Evolutionary conservation across 1,284 basidiomycete species (phyloP), one percentile per base, ranked within the genome.

Genomic region (Microbotryomycetes sp.): DNA sequence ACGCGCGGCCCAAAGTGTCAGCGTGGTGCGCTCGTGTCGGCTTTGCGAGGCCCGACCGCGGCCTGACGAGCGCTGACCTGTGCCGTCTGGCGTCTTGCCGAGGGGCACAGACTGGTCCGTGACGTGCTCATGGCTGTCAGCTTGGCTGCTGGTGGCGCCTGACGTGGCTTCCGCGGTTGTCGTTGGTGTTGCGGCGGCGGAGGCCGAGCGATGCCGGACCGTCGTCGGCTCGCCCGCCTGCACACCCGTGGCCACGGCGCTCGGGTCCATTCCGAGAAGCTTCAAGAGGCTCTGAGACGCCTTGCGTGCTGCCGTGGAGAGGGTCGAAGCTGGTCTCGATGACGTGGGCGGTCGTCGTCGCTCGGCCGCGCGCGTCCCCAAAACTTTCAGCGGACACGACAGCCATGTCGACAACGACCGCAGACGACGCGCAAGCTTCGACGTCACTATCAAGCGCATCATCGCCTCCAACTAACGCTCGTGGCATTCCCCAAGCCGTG

Each of bases 401-500:
- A n/a, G 9, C 35, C 18, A 41, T 9, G 9, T 41, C 35, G 35
- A 41, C 35, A 41, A 9, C 35, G 35, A 41, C 35, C 9, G 35
- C 35, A 41, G 35, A 18, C 35, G 35, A 9, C 18, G 35, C 18
- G 35, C 35, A 9, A 41, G 35, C 35, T 41, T 18, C 9, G 18
- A 9, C 35, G 35, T 11, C 35, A 41, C 35, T 18, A 41, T 41
- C 35, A 11, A 11, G 11, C 9, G 9, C 35, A 41, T 41, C 35
- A 11, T 41, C 35, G 18, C 11, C 35, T 41, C 35, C 35, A 41
- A 84, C 85, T 71, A 97, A 94, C 71, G 85, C 91, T 1, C 80
- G 92, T 56, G 93, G 93, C 1, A 97, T 98, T 61, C 93, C 93
- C 15, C 85, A 87, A 74, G 93, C 94, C 4, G 89, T 91, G 0